Conservation (phyloP, 805 yeast species). For the Candida koratica region DNA sequence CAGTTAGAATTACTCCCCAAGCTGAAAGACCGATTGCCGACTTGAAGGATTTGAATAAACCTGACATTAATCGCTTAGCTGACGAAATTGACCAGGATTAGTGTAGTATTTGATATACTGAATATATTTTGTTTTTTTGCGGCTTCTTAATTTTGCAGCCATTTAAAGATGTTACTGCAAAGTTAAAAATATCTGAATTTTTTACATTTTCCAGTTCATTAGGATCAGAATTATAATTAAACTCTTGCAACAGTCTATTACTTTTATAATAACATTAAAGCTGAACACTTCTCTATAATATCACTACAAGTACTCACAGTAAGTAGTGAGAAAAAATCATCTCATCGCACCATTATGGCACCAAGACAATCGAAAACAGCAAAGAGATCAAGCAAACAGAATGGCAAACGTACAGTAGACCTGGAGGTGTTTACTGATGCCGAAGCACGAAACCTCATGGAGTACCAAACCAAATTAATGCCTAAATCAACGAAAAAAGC, state of each 20-base stretch:
- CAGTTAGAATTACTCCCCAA: constrained; percentile 37
- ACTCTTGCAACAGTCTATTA: too few relatives aligned
- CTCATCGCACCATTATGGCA: constrained; percentile 39
- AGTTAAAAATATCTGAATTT: too few relatives aligned
- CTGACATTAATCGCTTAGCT: constrained; percentile 19
- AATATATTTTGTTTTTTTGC: neutral
- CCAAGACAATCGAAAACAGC: constrained; percentile 57
- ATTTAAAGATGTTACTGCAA: too few relatives aligned
- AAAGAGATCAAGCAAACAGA: constrained; percentile 51
- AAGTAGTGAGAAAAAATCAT: neutral
- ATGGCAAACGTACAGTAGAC: constrained; percentile 52
- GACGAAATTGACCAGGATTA: too few relatives aligned
- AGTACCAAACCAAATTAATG: constrained; percentile 54
- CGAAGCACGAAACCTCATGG: constrained; percentile 64
- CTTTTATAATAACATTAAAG: too few relatives aligned
- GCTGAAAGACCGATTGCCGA: constrained; percentile 37
- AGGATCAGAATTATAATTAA: too few relatives aligned
- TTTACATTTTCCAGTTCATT: too few relatives aligned
- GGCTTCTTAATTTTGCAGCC: neutral
- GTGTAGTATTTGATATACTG: neutral
- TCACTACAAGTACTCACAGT: neutral
- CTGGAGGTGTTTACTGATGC: constrained; percentile 66
- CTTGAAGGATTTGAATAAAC: constrained; percentile 33
- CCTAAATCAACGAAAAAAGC: constrained; percentile 53
- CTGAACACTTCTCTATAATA: neutral